Percentiles rank a stretch among this genome's conserved stretches.
These are phyloP conservation scores for Poronia punctata DNA, from an alignment of 495 filamentous ascomycete species.

Conservation along the genomic window DNA sequence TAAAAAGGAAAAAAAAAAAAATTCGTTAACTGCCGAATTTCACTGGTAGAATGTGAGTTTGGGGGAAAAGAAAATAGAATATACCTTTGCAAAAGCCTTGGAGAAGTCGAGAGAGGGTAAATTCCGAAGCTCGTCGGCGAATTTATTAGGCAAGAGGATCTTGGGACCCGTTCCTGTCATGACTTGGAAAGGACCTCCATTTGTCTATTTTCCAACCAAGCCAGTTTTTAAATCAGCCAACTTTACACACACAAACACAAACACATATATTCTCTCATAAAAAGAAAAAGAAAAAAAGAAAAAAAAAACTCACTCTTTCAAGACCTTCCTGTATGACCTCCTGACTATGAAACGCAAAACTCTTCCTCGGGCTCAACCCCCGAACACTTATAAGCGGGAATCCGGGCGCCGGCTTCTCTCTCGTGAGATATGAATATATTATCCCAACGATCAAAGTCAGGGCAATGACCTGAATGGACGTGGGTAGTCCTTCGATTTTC, in stretches of 20 bases:
- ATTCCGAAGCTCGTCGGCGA: slow-evolving; percentile 44
- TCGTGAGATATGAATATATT: slow-evolving; percentile 19
- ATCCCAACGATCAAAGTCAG: slow-evolving; percentile 16
- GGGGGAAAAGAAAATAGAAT: neutral
- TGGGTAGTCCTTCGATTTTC: slow-evolving; percentile 16
- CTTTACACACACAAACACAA: no score
- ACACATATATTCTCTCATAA: neutral
- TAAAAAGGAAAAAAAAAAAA: no score
- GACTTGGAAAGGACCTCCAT: slow-evolving; percentile 24
- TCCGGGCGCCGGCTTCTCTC: slow-evolving; percentile 16
- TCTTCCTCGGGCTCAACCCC: slow-evolving; percentile 18
- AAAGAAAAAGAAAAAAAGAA: neutral
- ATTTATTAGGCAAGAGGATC: slow-evolving; percentile 42
- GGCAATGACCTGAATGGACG: slow-evolving; percentile 19
- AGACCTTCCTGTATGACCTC: slow-evolving; percentile 17
- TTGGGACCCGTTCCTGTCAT: slow-evolving; percentile 25
- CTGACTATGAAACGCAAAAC: slow-evolving; percentile 17
- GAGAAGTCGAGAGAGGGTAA: slow-evolving; percentile 32
- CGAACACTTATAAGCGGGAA: slow-evolving; percentile 21
- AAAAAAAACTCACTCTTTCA: slow-evolving; percentile 9
- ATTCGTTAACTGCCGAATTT: no score
- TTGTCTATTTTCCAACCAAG: slow-evolving; percentile 3
- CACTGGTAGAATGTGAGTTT: neutral
- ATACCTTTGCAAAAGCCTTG: slow-evolving; percentile 34
- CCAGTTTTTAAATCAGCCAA: no score